Percentiles rank a stretch among this genome's conserved stretches.
These are phyloP conservation scores for Pisolithus thermaeus DNA, from an alignment of 1,284 basidiomycete genomes.

Conservation along the genomic window DNA sequence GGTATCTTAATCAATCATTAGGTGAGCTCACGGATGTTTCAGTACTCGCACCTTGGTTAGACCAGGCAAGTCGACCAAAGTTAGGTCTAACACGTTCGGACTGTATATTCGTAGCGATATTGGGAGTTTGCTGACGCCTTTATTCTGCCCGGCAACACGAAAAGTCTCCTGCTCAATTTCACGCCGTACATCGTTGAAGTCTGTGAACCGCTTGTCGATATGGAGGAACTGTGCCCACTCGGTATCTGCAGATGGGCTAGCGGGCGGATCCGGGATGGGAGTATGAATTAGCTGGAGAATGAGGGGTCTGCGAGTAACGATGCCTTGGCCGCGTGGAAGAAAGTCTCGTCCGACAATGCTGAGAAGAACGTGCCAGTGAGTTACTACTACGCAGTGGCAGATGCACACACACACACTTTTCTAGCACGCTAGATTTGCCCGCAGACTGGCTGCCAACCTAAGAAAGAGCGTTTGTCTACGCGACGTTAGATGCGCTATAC, in stretches of 20 bases:
- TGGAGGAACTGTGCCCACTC: slow-evolving; percentile 98
- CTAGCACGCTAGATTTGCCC: slow-evolving; percentile 81
- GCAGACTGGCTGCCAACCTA: slow-evolving; percentile 84
- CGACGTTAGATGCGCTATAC: not conserved
- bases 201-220: slow-evolving; percentile 92
- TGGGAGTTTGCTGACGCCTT: slow-evolving; percentile 94
- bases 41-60: slow-evolving; percentile 77
- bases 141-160: slow-evolving; percentile 97
- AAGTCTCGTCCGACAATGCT: slow-evolving; percentile 96
- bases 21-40: not conserved
- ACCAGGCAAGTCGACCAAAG: slow-evolving; percentile 93
- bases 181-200: slow-evolving; percentile 89
- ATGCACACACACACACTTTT: slow-evolving; percentile 56
- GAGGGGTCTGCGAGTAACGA: slow-evolving; percentile 93
- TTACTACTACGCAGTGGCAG: slow-evolving; percentile 4
- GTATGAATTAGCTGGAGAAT: slow-evolving; percentile 95
- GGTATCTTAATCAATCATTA: slow-evolving; percentile 57
- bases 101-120: slow-evolving; percentile 95
- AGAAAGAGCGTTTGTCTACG: slow-evolving; percentile 6
- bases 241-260: slow-evolving; percentile 43
- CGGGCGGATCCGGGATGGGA: slow-evolving; percentile 46
- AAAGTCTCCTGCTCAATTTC: slow-evolving; percentile 99
- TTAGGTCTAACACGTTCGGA: slow-evolving; percentile 91
- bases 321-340: slow-evolving; percentile 88
- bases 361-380: slow-evolving; percentile 1